Conservation (phyloP, 1,284 basidiomycete species). For the Xerocomus minutiporus region DNA sequence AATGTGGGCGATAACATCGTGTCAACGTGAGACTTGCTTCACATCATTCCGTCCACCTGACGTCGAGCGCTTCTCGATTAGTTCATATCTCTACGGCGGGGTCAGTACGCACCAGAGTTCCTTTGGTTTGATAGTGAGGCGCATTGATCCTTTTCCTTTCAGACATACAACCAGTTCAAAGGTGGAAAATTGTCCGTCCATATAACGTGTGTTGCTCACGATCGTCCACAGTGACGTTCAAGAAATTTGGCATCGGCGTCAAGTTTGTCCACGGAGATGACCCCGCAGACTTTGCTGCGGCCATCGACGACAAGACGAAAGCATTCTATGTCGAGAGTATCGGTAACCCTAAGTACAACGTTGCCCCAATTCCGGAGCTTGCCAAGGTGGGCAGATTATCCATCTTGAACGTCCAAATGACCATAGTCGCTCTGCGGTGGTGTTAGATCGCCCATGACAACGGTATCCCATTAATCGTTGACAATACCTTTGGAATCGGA, state of each 20-base stretch:
- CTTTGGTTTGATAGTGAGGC: neutral
- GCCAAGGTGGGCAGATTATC: slow-evolving; percentile 50
- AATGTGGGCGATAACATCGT: slow-evolving; percentile 79
- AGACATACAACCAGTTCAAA: slow-evolving; percentile 90
- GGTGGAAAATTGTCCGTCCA: slow-evolving; percentile 35
- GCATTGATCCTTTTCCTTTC: neutral
- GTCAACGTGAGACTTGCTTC: slow-evolving; percentile 47
- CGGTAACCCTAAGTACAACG: slow-evolving; percentile 77
- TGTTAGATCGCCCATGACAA: slow-evolving; percentile 61
- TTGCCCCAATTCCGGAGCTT: slow-evolving; percentile 61
- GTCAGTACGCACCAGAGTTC: slow-evolving; percentile 34
- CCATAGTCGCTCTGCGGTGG: neutral
- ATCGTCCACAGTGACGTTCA: slow-evolving; percentile 56
- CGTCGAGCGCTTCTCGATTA: slow-evolving; percentile 15
- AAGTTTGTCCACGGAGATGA: slow-evolving; percentile 69
- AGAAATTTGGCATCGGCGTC: slow-evolving; percentile 72
- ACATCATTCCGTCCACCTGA: neutral
- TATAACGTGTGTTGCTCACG: neutral
- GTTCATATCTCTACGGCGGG: slow-evolving; percentile 64
- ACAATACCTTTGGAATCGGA: slow-evolving; percentile 87
- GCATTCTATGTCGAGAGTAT: slow-evolving; percentile 79
- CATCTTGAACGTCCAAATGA: neutral
- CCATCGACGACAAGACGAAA: slow-evolving; percentile 75
- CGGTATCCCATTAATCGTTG: slow-evolving; percentile 75
- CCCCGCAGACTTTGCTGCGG: slow-evolving; percentile 64